Conservation (phyloP, 2,329 filamentous ascomycete genomes). For the Annulohypoxylon truncatum region DNA sequence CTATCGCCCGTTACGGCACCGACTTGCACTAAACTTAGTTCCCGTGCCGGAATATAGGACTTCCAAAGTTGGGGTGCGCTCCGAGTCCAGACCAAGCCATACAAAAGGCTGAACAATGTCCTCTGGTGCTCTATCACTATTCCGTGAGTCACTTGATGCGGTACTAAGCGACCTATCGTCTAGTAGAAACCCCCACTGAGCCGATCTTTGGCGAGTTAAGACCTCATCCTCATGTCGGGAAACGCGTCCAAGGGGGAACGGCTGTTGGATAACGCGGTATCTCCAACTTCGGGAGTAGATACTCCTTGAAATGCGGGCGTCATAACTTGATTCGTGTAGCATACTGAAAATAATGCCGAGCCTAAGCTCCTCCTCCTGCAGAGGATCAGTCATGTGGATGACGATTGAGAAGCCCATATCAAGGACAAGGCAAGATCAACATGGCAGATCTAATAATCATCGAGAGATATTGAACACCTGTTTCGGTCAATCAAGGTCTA, state of each 20-base stretch:
- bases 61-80: conserved; percentile 9
- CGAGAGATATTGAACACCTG: conserved; percentile 23
- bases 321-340: conserved; percentile 18
- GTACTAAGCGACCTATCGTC: conserved; percentile 4
- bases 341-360: conserved; percentile 33
- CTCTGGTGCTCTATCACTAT: conserved; percentile 3
- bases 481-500: conserved; percentile 34
- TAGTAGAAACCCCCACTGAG: conserved; percentile 17
- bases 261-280: conserved; percentile 16
- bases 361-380: conserved; percentile 31
- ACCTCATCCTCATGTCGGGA: conserved; percentile 25
- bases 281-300: conserved; percentile 7
- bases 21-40: conserved; percentile 37
- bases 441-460: conserved; percentile 8
- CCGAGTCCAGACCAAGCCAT: conserved; percentile 24
- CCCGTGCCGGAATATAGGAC: conserved; percentile 36
- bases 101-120: conserved; percentile 4
- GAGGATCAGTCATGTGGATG: conserved; percentile 34
- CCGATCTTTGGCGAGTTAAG: conserved; percentile 33
- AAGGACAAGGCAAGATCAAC: conserved; percentile 34
- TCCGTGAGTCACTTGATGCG: conserved; percentile 20
- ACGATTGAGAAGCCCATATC: conserved; percentile 23
- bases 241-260: conserved; percentile 24
- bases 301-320: conserved; percentile 11
- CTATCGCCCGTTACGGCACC: conserved; percentile 29